A percentile compares a stretch with the other conserved stretches of the same genome.
These are phyloP conservation scores for Xylaria multiplex DNA, from an alignment of 2,329 filamentous ascomycete species.

Conservation along the genomic window DNA sequence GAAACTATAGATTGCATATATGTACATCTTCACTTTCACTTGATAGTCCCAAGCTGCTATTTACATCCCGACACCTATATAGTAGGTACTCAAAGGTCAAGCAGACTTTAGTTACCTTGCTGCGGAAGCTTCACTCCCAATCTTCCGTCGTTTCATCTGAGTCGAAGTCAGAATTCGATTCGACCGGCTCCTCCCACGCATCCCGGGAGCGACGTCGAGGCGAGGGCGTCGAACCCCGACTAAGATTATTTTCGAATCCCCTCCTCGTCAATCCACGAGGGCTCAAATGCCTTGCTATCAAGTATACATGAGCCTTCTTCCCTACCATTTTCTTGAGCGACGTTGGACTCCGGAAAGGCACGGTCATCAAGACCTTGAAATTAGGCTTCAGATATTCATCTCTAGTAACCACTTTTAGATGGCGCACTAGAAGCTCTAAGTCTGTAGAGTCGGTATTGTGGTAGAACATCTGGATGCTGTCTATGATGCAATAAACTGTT, in stretches of 20 bases:
- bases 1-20: too few relatives aligned
- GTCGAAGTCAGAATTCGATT: slow-evolving; percentile 1
- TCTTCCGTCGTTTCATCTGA: neutral
- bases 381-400: slow-evolving; percentile 9
- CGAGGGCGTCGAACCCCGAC: neutral
- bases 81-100: too few relatives aligned
- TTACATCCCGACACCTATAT: too few relatives aligned
- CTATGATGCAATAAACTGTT: slow-evolving; percentile 14
- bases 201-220: neutral
- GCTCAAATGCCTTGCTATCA: slow-evolving; percentile 8
- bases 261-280: neutral
- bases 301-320: neutral
- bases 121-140: too few relatives aligned
- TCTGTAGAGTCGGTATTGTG: slow-evolving; percentile 2
- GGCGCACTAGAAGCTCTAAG: neutral
- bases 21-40: too few relatives aligned
- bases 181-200: neutral
- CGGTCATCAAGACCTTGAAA: slow-evolving; percentile 9
- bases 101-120: too few relatives aligned
- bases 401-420: neutral
- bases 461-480: slow-evolving; percentile 12
- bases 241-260: neutral
- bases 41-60: too few relatives aligned
- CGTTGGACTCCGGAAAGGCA: slow-evolving; percentile 1
- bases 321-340: neutral